Evolutionary conservation across 768 basidiomycete species (phyloP), one percentile per base, ranked within the genome.

Genomic region (Termitomyces sp.): DNA sequence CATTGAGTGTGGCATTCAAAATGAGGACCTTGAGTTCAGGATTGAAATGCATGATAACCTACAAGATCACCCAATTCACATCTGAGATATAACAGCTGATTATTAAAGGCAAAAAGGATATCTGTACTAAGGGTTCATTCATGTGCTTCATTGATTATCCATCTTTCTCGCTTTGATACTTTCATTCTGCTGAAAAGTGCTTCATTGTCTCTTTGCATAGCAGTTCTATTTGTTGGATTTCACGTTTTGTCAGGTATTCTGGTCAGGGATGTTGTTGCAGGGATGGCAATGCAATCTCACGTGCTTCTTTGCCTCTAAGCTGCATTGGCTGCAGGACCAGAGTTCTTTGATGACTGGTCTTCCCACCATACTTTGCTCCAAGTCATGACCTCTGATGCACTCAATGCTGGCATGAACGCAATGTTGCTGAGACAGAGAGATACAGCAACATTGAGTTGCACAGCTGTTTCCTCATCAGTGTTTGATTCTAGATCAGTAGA

Each of bases 71-170:
- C 36, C 20, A 35, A 65, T 77, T 54, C 75, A 67, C 68, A 71
- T 69, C 69, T 69, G 63, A 68, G 57, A 59, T 52, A 67, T 63
- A 60, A 64, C 48, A 49, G 84, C 92, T 70, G 76, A 96, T 99
- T 99, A 66, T 98, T 91, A 53, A 99, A 85, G 66, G 96, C 97
- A 75, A 99, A 97, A 58, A 99, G 84, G 71, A 99, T 97, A 78
- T 99, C 97, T 68, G 97, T 99, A 80, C 92, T 96, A 98, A 78
- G 8, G 98, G 80, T 67, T 97, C 93, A 75, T 96, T 97, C 80
- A 98, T 98, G 64, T 85, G 80, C 16, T 93, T 92, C 55, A 95
- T 28, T 4, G 76, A n/a, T 94, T 92, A 36, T n/a, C n/a, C 76
- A 79, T 64, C 81, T 79, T 71, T 98, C 97, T 50, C 87, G 80